These are phyloP conservation scores for Acacia confusa DNA, from an alignment of 306 rosid genomes.

Conservation along the genomic window DNA sequence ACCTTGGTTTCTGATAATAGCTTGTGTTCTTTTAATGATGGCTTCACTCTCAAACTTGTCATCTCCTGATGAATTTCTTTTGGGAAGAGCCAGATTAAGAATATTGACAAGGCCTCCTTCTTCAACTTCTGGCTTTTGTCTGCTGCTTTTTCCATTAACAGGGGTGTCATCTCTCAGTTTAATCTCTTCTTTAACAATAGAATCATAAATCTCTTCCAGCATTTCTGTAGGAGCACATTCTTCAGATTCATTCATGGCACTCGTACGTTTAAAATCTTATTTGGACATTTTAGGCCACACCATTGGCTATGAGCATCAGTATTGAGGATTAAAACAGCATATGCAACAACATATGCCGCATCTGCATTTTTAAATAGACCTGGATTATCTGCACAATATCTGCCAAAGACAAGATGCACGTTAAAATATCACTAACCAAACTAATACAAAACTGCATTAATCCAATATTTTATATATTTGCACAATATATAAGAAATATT, in stretches of 20 bases:
- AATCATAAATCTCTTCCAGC: slow-evolving; percentile 86
- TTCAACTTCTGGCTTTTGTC: slow-evolving; percentile 75
- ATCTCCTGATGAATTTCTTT: slow-evolving; percentile 63
- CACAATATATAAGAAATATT: too few relatives aligned
- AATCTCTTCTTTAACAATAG: slow-evolving; percentile 89
- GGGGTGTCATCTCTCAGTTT: slow-evolving; percentile 78
- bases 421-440: slow-evolving; percentile 29
- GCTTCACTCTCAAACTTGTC: slow-evolving; percentile 89
- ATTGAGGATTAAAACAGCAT: slow-evolving; percentile 92
- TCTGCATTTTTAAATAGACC: slow-evolving; percentile 96
- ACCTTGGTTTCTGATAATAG: slow-evolving; percentile 79
- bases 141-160: slow-evolving; percentile 65
- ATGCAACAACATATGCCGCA: slow-evolving; percentile 96
- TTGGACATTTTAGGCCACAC: slow-evolving; percentile 99
- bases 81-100: slow-evolving; percentile 94
- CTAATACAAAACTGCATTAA: slow-evolving; percentile 29
- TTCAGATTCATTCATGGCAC: slow-evolving; percentile 81
- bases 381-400: slow-evolving; percentile 98
- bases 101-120: slow-evolving; percentile 89
- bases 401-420: slow-evolving; percentile 46
- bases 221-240: slow-evolving; percentile 91
- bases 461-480: not conserved
- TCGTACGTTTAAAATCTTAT: slow-evolving; percentile 85
- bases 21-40: slow-evolving; percentile 87
- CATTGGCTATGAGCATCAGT: slow-evolving; percentile 97